Evolutionary conservation across 805 yeast genomes (phyloP).

Genomic region (Priceomyces fermenticarens): DNA sequence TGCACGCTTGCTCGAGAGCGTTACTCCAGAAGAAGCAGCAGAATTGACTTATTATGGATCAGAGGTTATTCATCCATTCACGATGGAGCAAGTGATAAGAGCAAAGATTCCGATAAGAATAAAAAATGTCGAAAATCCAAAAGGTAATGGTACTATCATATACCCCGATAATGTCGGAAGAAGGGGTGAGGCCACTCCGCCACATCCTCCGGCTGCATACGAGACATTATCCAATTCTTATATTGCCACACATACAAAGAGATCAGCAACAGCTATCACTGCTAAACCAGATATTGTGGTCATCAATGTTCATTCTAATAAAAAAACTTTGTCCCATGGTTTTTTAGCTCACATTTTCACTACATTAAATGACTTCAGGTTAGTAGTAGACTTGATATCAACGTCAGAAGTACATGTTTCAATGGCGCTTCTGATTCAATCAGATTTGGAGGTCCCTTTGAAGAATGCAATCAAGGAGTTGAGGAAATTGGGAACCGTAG

Average conservation of each 20-base stretch:
- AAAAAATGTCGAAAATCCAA: conserved; percentile 91
- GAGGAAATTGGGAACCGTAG: conserved; percentile 80
- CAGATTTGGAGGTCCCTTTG: conserved; percentile 59
- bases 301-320: conserved; percentile 89
- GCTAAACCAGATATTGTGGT: conserved; percentile 92
- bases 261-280: conserved; percentile 93
- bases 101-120: conserved; percentile 96
- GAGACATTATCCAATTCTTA: conserved; percentile 40
- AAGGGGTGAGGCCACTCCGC: conserved; percentile 87
- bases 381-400: conserved; percentile 93
- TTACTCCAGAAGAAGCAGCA: conserved; percentile 98
- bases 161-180: conserved; percentile 88
- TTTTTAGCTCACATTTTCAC: conserved; percentile 89
- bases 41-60: conserved; percentile 97
- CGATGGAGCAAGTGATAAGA: conserved; percentile 97
- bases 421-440: conserved; percentile 86
- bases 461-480: conserved; percentile 76
- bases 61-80: conserved; percentile 97
- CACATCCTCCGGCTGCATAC: conserved; percentile 86
- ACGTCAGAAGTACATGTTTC: conserved; percentile 98
- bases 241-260: conserved; percentile 43
- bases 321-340: conserved; percentile 89
- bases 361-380: conserved; percentile 74
- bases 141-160: conserved; percentile 89
- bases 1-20: conserved; percentile 80